Evolutionary conservation across 768 basidiomycete species (phyloP).

Genomic region (Calocybe indica): DNA sequence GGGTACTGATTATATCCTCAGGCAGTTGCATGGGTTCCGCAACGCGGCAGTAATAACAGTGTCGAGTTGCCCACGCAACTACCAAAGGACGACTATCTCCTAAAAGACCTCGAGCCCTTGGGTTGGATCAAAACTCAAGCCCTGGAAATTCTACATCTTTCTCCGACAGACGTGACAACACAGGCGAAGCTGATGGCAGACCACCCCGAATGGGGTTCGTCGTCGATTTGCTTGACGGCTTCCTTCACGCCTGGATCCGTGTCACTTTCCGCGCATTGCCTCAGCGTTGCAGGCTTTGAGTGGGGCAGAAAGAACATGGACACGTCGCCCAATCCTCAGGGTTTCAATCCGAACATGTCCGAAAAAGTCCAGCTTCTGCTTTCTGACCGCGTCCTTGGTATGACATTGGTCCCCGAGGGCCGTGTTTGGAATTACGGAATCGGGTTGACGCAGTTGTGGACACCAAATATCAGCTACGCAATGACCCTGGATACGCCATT

Average conservation of each 20-base stretch:
- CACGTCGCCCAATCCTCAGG: constrained; percentile 77
- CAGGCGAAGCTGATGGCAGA: constrained; percentile 97
- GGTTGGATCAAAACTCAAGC: constrained; percentile 98
- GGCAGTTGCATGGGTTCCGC: constrained; percentile 96
- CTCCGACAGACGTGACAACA: constrained; percentile 88
- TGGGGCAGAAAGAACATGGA: constrained; percentile 96
- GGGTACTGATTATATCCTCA: constrained; percentile 11
- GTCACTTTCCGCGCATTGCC: constrained; percentile 86
- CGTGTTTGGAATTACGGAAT: constrained; percentile 97
- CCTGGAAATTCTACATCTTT: constrained; percentile 85
- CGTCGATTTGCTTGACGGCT: constrained; percentile 87
- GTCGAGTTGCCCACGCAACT: constrained; percentile 88
- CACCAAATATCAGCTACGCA: constrained; percentile 71
- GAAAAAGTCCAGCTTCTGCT: constrained; percentile 90
- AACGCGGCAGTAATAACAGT: constrained; percentile 91
- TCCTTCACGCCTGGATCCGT: constrained; percentile 99
- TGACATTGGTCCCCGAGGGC: constrained; percentile 92
- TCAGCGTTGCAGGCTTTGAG: constrained; percentile 91
- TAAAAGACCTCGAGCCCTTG: constrained; percentile 92
- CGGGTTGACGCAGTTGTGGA: constrained; percentile 89
- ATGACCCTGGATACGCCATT: constrained; percentile 91
- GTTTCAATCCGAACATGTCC: constrained; percentile 99
- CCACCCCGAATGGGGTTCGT: constrained; percentile 91
- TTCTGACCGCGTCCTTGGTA: constrained; percentile 93
- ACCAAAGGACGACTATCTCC: constrained; percentile 90